These are phyloP conservation scores for Phaseolus lunatus DNA, from an alignment of 306 rosid genomes.

Conservation along the genomic window DNA sequence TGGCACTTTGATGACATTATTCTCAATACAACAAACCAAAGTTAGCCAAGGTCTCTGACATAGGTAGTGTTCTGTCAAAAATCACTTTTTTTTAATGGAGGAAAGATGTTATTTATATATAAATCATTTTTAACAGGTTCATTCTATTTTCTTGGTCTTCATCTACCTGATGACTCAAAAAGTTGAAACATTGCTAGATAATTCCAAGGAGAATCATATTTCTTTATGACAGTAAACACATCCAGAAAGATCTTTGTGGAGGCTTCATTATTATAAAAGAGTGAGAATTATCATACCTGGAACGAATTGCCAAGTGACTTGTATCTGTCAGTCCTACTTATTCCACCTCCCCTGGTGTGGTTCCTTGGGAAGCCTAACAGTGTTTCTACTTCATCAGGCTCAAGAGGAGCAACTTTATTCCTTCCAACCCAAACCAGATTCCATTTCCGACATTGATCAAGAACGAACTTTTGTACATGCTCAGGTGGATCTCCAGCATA, in stretches of 20 bases:
- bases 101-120: neutral
- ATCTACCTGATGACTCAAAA: slow-evolving; percentile 9
- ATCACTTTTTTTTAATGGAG: neutral
- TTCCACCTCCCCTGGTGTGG: slow-evolving; percentile 99
- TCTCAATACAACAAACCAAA: slow-evolving; percentile 13
- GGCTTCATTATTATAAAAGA: neutral
- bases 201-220: slow-evolving; percentile 9
- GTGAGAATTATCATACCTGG: slow-evolving; percentile 64
- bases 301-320: slow-evolving; percentile 97
- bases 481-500: slow-evolving; percentile 67
- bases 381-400: slow-evolving; percentile 89
- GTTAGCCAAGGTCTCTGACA: neutral
- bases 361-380: slow-evolving; percentile 90
- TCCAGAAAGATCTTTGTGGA: neutral
- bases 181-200: slow-evolving; percentile 5
- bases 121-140: slow-evolving; percentile 11
- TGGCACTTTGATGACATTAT: slow-evolving; percentile 14
- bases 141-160: neutral
- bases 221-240: slow-evolving; percentile 8
- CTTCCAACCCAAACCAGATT: slow-evolving; percentile 98
- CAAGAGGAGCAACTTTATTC: slow-evolving; percentile 94
- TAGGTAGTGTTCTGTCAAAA: slow-evolving; percentile 19
- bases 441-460: slow-evolving; percentile 90
- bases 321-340: slow-evolving; percentile 89
- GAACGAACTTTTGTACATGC: slow-evolving; percentile 62